Evolutionary conservation across 108 stramenopile genomes (phyloP), one percentile per base, ranked within the genome.

Genomic region (Schizochytrium sp.): DNA sequence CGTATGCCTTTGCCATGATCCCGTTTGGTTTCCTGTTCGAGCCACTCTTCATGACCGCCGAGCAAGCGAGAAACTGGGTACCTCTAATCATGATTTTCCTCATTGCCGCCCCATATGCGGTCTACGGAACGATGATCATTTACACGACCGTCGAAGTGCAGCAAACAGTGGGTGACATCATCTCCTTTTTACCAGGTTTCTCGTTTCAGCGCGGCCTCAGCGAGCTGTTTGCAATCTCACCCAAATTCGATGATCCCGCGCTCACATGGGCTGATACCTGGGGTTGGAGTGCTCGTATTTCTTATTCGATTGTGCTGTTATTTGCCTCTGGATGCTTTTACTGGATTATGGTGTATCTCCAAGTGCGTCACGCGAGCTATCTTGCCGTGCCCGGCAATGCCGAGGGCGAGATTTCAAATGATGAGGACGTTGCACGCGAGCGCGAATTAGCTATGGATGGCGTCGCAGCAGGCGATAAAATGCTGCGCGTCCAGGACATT

Each of bases 121-220:
- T 83, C 60, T 29, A 29, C 87, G 29, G 90, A 90, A 92, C 76
- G 88, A 21, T 55, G 90, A 10, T 90, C 90, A 83, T 47, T 45
- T 53, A 53, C 25, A 87, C 87, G 8, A 29, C 87, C 44, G 58
- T 88, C 57, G 53, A 89, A 19, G 47, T 57, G 21, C 87, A 90
- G 23, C 41, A 89, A n/a, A 89, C 91, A 14, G 55, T 92, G 8
- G 93, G 92, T n/a, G 93, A 92, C 51, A 44, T 92, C 59, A 47
- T 93, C 10, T 90, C 89, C 51, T 87, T 90, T 19, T 58, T 91
- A 21, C 93, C 93, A 4, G 87, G 55, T 16, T 53, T 93, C 28
- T 90, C 92, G 4, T 93, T 93, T 57, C 93, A 93, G 60, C 89
- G 91, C 21, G 93, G 91, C 29, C 29, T 93, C n/a, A 91, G 91